Conservation (phyloP, 495 filamentous ascomycete species). For the Hypomontagnella submonticulosa region DNA sequence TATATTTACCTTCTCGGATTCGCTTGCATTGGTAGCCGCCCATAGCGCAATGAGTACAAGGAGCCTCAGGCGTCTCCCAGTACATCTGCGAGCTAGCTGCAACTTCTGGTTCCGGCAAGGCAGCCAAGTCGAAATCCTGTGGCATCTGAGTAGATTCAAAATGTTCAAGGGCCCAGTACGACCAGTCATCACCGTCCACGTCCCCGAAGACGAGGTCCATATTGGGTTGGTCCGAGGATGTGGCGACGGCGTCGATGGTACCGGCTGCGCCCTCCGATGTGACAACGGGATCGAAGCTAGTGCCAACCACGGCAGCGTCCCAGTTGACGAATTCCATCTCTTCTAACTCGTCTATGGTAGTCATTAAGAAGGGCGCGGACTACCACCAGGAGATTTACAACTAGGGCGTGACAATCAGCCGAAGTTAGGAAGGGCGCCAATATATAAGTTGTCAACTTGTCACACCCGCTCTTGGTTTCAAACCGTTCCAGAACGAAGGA, state of each 20-base stretch:
- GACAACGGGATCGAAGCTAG: slow-evolving; percentile 26
- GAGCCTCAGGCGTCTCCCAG: slow-evolving; percentile 55
- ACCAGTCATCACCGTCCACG: slow-evolving; percentile 60
- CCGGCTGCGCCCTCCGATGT: slow-evolving; percentile 41
- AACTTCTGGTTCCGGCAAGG: slow-evolving; percentile 25
- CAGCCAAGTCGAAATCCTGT: slow-evolving; percentile 32
- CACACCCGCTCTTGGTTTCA: slow-evolving; percentile 14
- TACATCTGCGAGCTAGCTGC: slow-evolving; percentile 48
- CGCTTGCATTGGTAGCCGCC: slow-evolving; percentile 80
- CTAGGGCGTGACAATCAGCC: slow-evolving; percentile 25
- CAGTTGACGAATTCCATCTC: slow-evolving; percentile 60
- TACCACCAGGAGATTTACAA: slow-evolving; percentile 14
- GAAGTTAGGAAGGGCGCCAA: slow-evolving; percentile 30
- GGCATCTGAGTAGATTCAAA: slow-evolving; percentile 49
- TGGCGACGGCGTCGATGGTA: slow-evolving; percentile 30
- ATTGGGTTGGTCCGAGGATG: slow-evolving; percentile 43
- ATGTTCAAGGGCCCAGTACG: slow-evolving; percentile 62
- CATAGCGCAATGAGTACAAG: slow-evolving; percentile 77
- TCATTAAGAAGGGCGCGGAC: slow-evolving; percentile 46
- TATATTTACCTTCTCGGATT: slow-evolving; percentile 72
- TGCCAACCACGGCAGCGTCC: slow-evolving; percentile 50
- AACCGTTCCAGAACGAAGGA: slow-evolving; percentile 8
- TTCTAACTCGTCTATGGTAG: slow-evolving; percentile 52
- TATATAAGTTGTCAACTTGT: slow-evolving; percentile 9
- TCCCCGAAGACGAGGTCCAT: slow-evolving; percentile 59